A percentile compares a stretch with the other conserved stretches of the same genome.
Conservation (phyloP, 2,329 filamentous ascomycete genomes). For the Stromatinia cepivora region DNA sequence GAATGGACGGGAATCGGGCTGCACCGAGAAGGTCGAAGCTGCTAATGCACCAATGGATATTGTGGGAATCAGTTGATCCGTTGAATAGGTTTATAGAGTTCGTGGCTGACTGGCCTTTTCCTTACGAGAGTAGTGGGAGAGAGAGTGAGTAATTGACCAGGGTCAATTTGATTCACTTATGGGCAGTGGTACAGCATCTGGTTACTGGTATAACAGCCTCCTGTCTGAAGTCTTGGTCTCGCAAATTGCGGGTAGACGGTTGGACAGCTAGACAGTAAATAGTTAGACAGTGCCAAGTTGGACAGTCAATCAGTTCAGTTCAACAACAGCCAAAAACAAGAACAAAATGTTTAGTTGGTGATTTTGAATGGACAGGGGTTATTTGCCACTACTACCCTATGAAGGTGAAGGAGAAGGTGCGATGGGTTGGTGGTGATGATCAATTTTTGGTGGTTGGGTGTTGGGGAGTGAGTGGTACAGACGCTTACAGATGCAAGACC, state of each 20-base stretch:
- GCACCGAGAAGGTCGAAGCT: conserved; percentile 14
- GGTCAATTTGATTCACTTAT: conserved; percentile 3
- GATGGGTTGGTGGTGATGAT: conserved; percentile 10
- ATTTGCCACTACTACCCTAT: too few relatives aligned
- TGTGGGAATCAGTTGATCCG: conserved; percentile 6
- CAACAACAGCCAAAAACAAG: not conserved
- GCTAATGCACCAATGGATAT: conserved; percentile 6
- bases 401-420: too few relatives aligned
- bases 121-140: not conserved
- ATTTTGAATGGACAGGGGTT: not conserved
- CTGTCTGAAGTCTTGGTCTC: not conserved
- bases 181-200: conserved; percentile 14
- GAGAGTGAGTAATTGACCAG: conserved; percentile 2
- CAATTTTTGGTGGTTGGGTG: conserved; percentile 9
- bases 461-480: not conserved
- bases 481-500: conserved; percentile 22
- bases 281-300: not conserved
- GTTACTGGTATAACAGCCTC: not conserved
- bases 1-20: conserved; percentile 16
- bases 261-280: not conserved
- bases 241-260: conserved; percentile 4
- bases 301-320: not conserved
- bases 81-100: conserved; percentile 13
- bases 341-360: not conserved
- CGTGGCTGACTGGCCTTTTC: conserved; percentile 8